Evolutionary conservation across 2,329 filamentous ascomycete species (phyloP).

Genomic region (Fusarium beomiforme): DNA sequence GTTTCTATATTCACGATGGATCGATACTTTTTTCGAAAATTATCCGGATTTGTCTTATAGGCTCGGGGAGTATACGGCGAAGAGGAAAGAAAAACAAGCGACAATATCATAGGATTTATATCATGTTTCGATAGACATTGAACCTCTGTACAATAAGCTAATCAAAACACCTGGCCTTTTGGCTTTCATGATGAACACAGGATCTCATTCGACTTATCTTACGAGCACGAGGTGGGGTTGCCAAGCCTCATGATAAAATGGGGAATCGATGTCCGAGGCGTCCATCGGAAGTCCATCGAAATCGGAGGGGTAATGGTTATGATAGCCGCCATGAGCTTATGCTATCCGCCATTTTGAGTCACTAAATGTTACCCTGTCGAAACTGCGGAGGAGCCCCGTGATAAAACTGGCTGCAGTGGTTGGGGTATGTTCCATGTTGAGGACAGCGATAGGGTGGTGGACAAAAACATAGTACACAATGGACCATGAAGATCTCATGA

Average conservation of each 20-base stretch:
- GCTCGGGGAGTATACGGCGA: conserved; percentile 16
- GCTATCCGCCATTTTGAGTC: conserved; percentile 33
- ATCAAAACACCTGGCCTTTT: conserved; percentile 13
- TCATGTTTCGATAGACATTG: conserved; percentile 25
- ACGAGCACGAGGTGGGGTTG: conserved; percentile 16
- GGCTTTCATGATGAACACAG: background rate
- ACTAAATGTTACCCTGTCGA: conserved; percentile 21
- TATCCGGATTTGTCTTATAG: background rate
- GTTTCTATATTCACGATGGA: conserved; percentile 14
- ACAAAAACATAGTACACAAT: background rate
- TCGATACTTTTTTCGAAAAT: conserved; percentile 1
- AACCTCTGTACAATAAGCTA: conserved; percentile 16
- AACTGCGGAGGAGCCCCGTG: conserved; percentile 37
- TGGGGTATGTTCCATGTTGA: conserved; percentile 12
- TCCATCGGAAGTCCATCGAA: background rate
- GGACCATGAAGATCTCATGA: background rate
- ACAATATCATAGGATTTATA: conserved; percentile 1
- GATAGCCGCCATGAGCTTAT: background rate
- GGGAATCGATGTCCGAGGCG: conserved; percentile 15
- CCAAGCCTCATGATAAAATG: conserved; percentile 21
- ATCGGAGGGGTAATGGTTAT: conserved; percentile 2
- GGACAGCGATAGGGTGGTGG: background rate
- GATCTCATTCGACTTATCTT: conserved; percentile 23
- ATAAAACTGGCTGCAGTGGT: conserved; percentile 31
- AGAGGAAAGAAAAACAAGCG: conserved; percentile 4